phyloP scores from a whole-genome alignment of 257 asterid genomes.

The Paraleonurus japonicus region DNA sequence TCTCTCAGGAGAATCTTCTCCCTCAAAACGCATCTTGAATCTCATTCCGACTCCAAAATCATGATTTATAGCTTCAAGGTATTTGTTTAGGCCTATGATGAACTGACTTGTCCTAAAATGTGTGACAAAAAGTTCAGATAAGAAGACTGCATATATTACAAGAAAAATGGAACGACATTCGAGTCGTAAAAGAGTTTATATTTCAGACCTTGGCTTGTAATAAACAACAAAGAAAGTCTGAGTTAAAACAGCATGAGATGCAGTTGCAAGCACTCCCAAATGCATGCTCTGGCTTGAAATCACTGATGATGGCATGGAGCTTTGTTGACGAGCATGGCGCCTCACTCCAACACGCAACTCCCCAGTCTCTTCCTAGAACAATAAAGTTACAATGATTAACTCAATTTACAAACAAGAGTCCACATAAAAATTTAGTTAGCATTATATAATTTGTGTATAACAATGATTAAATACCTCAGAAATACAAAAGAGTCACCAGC shows the following conservation, averaged over 20 bases:
- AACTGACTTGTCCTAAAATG: conserved; percentile 70
- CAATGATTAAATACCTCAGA: conserved; percentile 45
- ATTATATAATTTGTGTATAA: background rate
- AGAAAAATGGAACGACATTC: background rate
- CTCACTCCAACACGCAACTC: conserved; percentile 74
- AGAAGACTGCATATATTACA: background rate
- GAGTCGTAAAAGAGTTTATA: background rate
- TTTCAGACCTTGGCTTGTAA: conserved; percentile 75
- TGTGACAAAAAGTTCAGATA: background rate
- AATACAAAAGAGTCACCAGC: conserved; percentile 82
- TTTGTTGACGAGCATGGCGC: conserved; percentile 58
- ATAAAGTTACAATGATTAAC: conserved; percentile 8
- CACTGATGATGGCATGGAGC: conserved; percentile 73
- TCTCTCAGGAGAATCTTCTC: conserved; percentile 78
- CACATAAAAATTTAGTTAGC: background rate
- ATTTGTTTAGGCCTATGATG: conserved; percentile 71
- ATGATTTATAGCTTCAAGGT: conserved; percentile 58
- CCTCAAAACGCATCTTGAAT: conserved; percentile 80
- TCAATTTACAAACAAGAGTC: background rate
- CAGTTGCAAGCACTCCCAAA: conserved; percentile 83
- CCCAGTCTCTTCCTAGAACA: conserved; percentile 58
- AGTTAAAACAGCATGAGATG: conserved; percentile 67
- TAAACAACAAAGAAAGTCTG: conserved; percentile 64
- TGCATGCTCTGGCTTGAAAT: conserved; percentile 92
- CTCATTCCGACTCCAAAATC: conserved; percentile 71